These are phyloP conservation scores for Leishmania lainsoni DNA, from an alignment of 208 protist genomes.

Conservation along the genomic window DNA sequence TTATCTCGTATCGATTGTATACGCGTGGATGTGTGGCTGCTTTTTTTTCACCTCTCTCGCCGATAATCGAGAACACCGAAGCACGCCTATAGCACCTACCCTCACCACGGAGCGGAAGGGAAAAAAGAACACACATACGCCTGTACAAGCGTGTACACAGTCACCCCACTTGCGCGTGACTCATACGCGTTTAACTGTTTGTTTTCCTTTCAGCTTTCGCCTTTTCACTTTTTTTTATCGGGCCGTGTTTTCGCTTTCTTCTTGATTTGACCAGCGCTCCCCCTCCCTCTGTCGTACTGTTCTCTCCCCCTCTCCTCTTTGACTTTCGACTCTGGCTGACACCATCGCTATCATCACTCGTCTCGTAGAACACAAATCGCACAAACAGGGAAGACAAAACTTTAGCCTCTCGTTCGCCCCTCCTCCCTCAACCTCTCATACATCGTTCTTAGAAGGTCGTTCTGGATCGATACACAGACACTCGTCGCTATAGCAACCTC, in stretches of 20 bases:
- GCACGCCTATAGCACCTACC: not conserved
- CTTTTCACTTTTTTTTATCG: not conserved
- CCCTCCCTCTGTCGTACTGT: not conserved
- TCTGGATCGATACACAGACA: not conserved
- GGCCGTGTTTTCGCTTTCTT: not conserved
- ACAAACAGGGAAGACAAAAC: not conserved
- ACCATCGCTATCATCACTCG: not conserved
- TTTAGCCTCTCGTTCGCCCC: not conserved
- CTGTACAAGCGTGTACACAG: not conserved
- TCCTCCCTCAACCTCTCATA: not conserved
- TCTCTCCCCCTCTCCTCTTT: not conserved
- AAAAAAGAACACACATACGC: not conserved
- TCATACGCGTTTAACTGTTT: not conserved
- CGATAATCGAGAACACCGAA: not conserved
- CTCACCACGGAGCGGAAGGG: not conserved
- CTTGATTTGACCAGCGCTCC: not conserved
- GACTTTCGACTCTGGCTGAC: not conserved
- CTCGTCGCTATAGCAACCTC: not conserved
- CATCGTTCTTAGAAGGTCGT: not conserved
- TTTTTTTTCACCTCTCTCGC: not conserved
- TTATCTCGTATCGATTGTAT: not conserved
- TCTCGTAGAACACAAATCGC: not conserved
- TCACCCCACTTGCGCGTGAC: not conserved
- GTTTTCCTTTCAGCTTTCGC: not conserved
- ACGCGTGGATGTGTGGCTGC: not conserved